These are phyloP conservation scores for Cystobasidium pallidum DNA, from an alignment of 1,284 basidiomycete species.

Conservation along the genomic window DNA sequence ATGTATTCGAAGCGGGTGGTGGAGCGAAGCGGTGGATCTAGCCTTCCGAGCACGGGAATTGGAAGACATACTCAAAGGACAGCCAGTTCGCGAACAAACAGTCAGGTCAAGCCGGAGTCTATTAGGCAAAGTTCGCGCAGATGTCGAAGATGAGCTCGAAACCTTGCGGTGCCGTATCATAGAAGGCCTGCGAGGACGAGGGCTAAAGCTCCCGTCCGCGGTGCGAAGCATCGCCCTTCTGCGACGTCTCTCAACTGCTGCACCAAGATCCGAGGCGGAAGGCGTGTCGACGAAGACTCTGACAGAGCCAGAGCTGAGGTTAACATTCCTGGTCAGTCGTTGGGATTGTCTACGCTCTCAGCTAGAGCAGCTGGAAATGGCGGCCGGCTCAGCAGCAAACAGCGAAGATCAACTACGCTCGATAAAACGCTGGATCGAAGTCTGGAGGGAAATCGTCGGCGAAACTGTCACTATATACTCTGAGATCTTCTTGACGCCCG, in stretches of 20 bases:
- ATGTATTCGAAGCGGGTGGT: constrained; percentile 86
- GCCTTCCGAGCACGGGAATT: constrained; percentile 67
- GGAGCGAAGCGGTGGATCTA: constrained; percentile 84
- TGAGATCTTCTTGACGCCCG: constrained; percentile 78
- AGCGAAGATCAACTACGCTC: constrained; percentile 71
- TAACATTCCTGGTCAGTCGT: constrained; percentile 70
- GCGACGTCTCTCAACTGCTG: constrained; percentile 68
- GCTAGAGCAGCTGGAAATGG: constrained; percentile 55
- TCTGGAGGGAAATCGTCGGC: constrained; percentile 88
- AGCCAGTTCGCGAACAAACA: constrained; percentile 55
- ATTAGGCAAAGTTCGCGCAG: constrained; percentile 66
- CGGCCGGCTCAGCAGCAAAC: constrained; percentile 52
- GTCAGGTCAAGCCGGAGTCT: constrained; percentile 50
- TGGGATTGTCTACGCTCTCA: constrained; percentile 62
- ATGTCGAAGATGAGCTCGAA: constrained; percentile 63
- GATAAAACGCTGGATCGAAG: constrained; percentile 82
- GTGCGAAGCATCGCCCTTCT: constrained; percentile 86
- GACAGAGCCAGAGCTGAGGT: constrained; percentile 67
- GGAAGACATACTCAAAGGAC: constrained; percentile 58
- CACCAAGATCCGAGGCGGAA: background rate
- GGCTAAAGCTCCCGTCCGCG: constrained; percentile 77
- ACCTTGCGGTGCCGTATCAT: constrained; percentile 67
- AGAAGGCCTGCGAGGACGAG: constrained; percentile 74
- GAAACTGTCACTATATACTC: constrained; percentile 87
- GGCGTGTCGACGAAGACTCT: constrained; percentile 25